Percentiles rank a stretch among this genome's conserved stretches.
These are phyloP conservation scores for Allomyces macrogynus DNA, from an alignment of 192 early-diverging fungal species.

Conservation along the genomic window DNA sequence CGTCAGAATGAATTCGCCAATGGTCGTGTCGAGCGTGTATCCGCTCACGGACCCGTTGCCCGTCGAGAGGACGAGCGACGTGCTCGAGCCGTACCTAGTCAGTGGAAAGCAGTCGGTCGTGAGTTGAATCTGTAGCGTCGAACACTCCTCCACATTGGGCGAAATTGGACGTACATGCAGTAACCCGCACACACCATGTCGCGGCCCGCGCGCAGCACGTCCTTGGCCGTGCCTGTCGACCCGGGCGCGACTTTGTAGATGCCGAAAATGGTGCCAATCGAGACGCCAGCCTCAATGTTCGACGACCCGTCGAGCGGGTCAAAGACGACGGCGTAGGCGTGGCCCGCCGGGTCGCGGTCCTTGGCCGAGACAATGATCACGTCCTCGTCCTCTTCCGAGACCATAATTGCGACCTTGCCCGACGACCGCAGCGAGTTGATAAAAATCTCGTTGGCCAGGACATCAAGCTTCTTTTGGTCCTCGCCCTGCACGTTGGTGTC, in stretches of 20 bases:
- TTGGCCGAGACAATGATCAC: slow-evolving; percentile 67
- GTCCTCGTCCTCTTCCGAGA: slow-evolving; percentile 91
- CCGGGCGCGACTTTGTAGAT: slow-evolving; percentile 40
- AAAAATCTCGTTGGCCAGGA: slow-evolving; percentile 96
- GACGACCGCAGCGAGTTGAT: slow-evolving; percentile 75
- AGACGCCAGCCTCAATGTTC: slow-evolving; percentile 98
- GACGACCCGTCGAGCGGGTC: slow-evolving; percentile 92
- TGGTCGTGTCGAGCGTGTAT: slow-evolving; percentile 87
- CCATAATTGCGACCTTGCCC: slow-evolving; percentile 78
- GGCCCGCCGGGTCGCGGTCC: slow-evolving; percentile 20
- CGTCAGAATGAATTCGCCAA: slow-evolving; percentile 96
- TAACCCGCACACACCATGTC: slow-evolving; percentile 89
- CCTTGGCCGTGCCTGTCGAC: slow-evolving; percentile 32
- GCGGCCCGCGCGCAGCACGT: slow-evolving; percentile 70
- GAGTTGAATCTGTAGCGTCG: no score
- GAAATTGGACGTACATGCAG: slow-evolving; percentile 93
- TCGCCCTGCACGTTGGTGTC: slow-evolving; percentile 80
- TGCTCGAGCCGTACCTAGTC: slow-evolving; percentile 1
- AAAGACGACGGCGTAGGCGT: slow-evolving; percentile 90
- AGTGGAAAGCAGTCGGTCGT: no score
- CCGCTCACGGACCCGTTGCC: slow-evolving; percentile 67
- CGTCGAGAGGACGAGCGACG: slow-evolving; percentile 37
- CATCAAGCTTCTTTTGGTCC: slow-evolving; percentile 91
- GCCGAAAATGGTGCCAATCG: slow-evolving; percentile 97
- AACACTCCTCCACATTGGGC: no score